Evolutionary conservation across 2,329 filamentous ascomycete species (phyloP), one percentile per base, ranked within the genome.

Genomic region (Fusarium sp.): DNA sequence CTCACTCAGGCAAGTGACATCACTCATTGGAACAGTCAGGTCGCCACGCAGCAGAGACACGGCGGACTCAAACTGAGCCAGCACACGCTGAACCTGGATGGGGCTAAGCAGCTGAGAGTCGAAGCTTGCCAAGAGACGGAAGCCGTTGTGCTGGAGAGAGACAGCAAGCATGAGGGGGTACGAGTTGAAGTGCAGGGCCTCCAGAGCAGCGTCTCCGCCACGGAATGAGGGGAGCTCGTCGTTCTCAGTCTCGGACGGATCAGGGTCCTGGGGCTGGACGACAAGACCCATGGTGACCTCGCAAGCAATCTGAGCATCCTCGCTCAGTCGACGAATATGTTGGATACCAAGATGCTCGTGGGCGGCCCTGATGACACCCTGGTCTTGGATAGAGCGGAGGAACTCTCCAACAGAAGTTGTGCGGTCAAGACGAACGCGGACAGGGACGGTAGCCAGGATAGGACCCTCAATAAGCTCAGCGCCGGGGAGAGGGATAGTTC

Each of bases 111-210:
- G 85, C 18, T 87, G 86, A 10, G 89, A 89, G 74, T 93, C 90
- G 75, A 91, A 92, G 74, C 90, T 91, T 5, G 90, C 89, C 80
- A 89, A 89, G 35, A 91, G 83, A 18, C 87, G 80, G 76, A 92
- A 88, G 1, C 87, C 86, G 50, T 84, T 82, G 3, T 86, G 82
- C 43, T 88, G 86, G 2, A 92, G 80, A 1, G 88, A 90, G 72
- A 90, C 92, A 43, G 92, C 90, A 39, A 92, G 81, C 84, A 92
- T 92, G 29, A 92, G 85, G 5, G 89, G 88, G 77, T 92, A 92
- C 0, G 86, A 87, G 77, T 87, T 87, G 75, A 87, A 87, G 77
- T 87, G 86, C 43, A 91, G 83, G 0, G 89, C 90, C 72, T 91
- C 89, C 20, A 88, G 85, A 0, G 89, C 89, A 1, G 88, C 86